Evolutionary conservation across 1,284 basidiomycete genomes (phyloP).

Genomic region (Ganoderma leucocontextum): DNA sequence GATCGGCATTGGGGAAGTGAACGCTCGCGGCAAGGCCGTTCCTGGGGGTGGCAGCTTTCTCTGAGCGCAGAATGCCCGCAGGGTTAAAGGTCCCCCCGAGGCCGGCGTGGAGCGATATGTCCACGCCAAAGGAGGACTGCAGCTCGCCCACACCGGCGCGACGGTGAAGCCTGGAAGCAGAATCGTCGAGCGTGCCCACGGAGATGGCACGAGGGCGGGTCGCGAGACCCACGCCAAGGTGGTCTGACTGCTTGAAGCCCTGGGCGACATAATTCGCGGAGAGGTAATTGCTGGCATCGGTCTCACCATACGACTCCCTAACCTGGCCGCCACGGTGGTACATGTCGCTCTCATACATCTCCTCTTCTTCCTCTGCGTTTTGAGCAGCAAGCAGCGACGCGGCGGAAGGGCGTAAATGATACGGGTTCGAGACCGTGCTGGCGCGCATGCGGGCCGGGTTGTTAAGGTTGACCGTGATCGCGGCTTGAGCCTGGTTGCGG

Average conservation of each 20-base stretch:
- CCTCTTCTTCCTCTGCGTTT: slow-evolving; percentile 73
- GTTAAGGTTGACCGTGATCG: slow-evolving; percentile 82
- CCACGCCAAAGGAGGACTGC: slow-evolving; percentile 63
- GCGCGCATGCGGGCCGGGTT: slow-evolving; percentile 82
- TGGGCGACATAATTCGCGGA: slow-evolving; percentile 70
- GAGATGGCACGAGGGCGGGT: slow-evolving; percentile 90
- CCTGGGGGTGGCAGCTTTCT: slow-evolving; percentile 56
- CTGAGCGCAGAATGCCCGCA: slow-evolving; percentile 64
- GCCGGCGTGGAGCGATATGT: slow-evolving; percentile 52
- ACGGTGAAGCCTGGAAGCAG: slow-evolving; percentile 62
- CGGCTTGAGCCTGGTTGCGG: slow-evolving; percentile 86
- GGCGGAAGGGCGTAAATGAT: slow-evolving; percentile 68
- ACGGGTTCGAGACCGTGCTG: slow-evolving; percentile 90
- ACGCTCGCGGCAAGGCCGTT: slow-evolving; percentile 64
- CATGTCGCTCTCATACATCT: slow-evolving; percentile 68
- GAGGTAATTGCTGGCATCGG: slow-evolving; percentile 56
- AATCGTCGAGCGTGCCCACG: slow-evolving; percentile 89
- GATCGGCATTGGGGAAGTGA: slow-evolving; percentile 72
- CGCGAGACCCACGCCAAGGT: slow-evolving; percentile 56
- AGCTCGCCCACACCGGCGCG: slow-evolving; percentile 68
- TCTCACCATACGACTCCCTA: slow-evolving; percentile 59
- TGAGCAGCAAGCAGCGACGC: slow-evolving; percentile 67
- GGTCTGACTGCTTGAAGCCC: slow-evolving; percentile 77
- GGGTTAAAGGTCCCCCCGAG: slow-evolving; percentile 51
- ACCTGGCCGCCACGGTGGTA: slow-evolving; percentile 54